Conservation (phyloP, 768 basidiomycete genomes). For the Mrakia blollopis region DNA sequence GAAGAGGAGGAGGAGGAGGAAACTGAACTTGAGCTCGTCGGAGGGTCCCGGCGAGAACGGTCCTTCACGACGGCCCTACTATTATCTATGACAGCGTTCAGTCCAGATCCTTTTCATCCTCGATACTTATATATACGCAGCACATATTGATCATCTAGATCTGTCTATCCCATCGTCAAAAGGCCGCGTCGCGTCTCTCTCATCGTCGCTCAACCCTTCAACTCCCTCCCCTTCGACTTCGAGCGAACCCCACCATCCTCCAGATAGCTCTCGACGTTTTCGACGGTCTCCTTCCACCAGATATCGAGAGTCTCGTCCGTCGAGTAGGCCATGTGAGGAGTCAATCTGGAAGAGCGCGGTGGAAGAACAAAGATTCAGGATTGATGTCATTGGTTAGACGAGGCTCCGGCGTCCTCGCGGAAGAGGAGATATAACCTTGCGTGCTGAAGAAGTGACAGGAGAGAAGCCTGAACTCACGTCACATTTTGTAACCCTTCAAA, state of each 20-base stretch:
- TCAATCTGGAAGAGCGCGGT: not conserved
- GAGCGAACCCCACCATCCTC: not conserved
- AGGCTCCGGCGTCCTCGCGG: not conserved
- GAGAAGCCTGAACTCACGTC: not conserved
- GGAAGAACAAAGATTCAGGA: too few species aligned
- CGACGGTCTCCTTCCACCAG: slow-evolving; percentile 28
- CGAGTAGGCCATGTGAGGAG: slow-evolving; percentile 29
- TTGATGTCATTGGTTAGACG: too few species aligned
- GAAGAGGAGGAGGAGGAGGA: too few species aligned
- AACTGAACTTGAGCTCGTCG: too few species aligned
- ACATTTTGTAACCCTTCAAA: slow-evolving; percentile 23
- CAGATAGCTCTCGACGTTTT: slow-evolving; percentile 18
- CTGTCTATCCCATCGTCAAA: too few species aligned
- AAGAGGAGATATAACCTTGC: not conserved
- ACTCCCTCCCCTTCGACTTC: not conserved
- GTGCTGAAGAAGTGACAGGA: not conserved
- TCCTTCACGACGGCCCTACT: too few species aligned
- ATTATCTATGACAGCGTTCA: too few species aligned
- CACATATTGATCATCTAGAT: too few species aligned
- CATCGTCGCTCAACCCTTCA: not conserved
- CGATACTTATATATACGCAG: too few species aligned
- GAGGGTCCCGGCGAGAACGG: too few species aligned
- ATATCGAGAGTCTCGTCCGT: slow-evolving; percentile 8
- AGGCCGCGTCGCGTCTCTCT: too few species aligned
- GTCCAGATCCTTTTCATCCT: too few species aligned